Percentiles rank a stretch among this genome's conserved stretches.
Conservation (phyloP, 192 early-diverging fungal species). For the Coemansia sp. region DNA sequence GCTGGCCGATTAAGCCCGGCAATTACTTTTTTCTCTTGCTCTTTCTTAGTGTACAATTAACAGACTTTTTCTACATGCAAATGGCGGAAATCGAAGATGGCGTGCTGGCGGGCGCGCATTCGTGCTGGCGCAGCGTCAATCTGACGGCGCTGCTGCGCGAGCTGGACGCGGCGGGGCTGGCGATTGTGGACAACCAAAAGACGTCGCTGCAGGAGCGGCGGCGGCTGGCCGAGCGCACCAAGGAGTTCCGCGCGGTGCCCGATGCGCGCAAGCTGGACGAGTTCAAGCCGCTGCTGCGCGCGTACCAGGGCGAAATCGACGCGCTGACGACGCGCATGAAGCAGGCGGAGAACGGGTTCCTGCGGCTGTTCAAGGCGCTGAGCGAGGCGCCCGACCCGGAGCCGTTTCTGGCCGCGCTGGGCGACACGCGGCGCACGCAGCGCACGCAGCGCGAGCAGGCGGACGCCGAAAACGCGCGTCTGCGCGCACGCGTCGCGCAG, state of each 20-base stretch:
- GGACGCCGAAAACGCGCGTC: conserved; percentile 10
- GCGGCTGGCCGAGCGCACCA: conserved; percentile 81
- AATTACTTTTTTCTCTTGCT: neutral
- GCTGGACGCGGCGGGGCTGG: conserved; percentile 72
- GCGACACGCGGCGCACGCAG: conserved; percentile 11
- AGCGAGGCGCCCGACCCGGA: conserved; percentile 82
- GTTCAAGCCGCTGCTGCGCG: conserved; percentile 73
- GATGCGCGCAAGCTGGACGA: conserved; percentile 75
- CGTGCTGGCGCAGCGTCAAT: conserved; percentile 55
- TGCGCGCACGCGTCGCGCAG: conserved; percentile 43
- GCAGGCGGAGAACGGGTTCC: conserved; percentile 74
- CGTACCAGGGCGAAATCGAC: conserved; percentile 93
- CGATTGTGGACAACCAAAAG: conserved; percentile 83
- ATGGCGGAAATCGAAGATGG: neutral
- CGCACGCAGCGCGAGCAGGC: neutral
- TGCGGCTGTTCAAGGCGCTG: conserved; percentile 74
- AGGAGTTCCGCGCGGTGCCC: conserved; percentile 76
- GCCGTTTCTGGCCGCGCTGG: conserved; percentile 58
- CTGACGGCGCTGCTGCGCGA: conserved; percentile 63
- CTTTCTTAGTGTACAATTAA: neutral
- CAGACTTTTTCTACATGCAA: neutral
- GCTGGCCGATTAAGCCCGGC: conserved; percentile 9
- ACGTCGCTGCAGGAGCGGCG: conserved; percentile 70
- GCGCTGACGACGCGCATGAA: conserved; percentile 78
- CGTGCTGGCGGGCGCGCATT: conserved; percentile 36